Evolutionary conservation across 2,329 filamentous ascomycete genomes (phyloP), one percentile per base, ranked within the genome.

Genomic region (Colletotrichum cereale): DNA sequence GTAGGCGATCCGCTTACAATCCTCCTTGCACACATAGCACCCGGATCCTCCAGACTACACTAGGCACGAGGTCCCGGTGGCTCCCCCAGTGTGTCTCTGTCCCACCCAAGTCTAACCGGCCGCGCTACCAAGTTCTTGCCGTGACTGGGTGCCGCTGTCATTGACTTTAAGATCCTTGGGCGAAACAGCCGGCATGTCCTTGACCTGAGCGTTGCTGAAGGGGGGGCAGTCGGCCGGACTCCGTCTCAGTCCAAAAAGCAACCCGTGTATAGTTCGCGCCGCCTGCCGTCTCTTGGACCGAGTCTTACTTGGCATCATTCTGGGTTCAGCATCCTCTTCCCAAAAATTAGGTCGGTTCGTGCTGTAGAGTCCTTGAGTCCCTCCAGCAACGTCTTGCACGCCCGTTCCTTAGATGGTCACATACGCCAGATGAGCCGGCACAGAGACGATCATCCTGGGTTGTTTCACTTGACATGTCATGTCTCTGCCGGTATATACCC

Each of bases 61-160:
- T n/a, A n/a, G n/a, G n/a, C 64, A 66, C 64, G 47, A 58, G 34
- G 62, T 6, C 42, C 44, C 48, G 40, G 26, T 40, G 48, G 57
- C 58, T n/a, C 38, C 29, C 11, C 38, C 56, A 26, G 62, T 26
- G 38, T 36, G 31, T 62, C 48, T 63, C 56, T 62, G 64, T 52
- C 42, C 53, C 50, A 67, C 50, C n/a, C n/a, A n/a, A 50, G 68
- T 26, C 68, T 64, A 71, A 57, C 40, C 63, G 56, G 40, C 50
- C 24, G 24, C 61, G 44, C 34, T 42, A 61, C 60, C 18, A 7
- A n/a, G 26, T n/a, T 26, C 56, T 56, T 67, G 63, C 40, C 55
- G 48, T 56, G 65, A 63, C 57, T 52, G 38, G 65, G 65, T 60
- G 67, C 68, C 68, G 68, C 68, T 68, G 68, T 68, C 64, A 68